Evolutionary conservation across 371 early-diverging fungal species (phyloP).

Genomic region (Mucor saturninus): DNA sequence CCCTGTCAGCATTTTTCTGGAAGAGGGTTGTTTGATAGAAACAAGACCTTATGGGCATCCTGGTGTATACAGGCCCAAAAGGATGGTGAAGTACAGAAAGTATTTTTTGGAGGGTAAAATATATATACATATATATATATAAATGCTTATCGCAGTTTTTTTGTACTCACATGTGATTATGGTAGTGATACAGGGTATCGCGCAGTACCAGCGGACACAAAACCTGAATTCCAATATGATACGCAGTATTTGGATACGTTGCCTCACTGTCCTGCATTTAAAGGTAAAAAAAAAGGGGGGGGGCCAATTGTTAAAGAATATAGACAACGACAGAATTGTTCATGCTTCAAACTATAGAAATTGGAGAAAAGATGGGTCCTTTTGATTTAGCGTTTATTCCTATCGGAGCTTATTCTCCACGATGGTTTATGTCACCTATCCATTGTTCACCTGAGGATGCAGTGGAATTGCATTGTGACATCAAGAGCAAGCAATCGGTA

Average conservation of each 20-base stretch:
- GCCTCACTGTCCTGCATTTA: constrained; percentile 80
- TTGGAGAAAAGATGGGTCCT: constrained; percentile 72
- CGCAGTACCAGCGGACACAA: constrained; percentile 37
- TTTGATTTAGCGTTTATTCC: constrained; percentile 79
- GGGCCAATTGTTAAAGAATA: too few relatives aligned
- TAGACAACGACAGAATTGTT: too few relatives aligned
- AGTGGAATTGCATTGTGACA: constrained; percentile 75
- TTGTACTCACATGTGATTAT: background rate
- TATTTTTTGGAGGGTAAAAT: constrained; percentile 71
- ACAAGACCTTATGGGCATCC: constrained; percentile 78
- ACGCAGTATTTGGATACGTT: constrained; percentile 45
- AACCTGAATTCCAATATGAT: constrained; percentile 31
- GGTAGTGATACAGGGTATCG: constrained; percentile 79
- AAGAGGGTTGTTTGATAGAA: constrained; percentile 65
- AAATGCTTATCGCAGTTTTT: background rate
- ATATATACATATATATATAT: background rate
- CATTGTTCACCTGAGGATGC: constrained; percentile 83
- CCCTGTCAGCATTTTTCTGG: constrained; percentile 83
- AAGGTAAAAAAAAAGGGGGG: constrained; percentile 36
- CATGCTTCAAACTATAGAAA: constrained; percentile 39
- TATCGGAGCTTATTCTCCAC: constrained; percentile 83
- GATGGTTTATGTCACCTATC: constrained; percentile 70
- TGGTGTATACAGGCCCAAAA: constrained; percentile 59
- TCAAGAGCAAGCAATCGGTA: constrained; percentile 66
- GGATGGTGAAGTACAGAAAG: constrained; percentile 38